phyloP scores from a whole-genome alignment of 2,329 filamentous ascomycete genomes.

The Stemphylium beticola region DNA sequence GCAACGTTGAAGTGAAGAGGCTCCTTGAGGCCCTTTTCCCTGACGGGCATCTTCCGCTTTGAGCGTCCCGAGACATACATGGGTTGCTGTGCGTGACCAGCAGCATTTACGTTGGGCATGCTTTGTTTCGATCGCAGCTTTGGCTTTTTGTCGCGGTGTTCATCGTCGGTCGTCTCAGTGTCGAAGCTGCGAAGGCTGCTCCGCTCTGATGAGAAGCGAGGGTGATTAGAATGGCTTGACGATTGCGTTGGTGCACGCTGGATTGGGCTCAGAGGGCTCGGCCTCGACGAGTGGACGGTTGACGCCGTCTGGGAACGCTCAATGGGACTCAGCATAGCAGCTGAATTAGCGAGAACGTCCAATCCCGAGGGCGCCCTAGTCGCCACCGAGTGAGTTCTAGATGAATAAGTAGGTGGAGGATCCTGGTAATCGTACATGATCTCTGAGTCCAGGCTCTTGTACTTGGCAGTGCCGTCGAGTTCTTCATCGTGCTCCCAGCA shows the following conservation, averaged over 20 bases:
- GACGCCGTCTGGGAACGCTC: conserved; percentile 37
- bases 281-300: conserved; percentile 17
- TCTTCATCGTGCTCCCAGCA: conserved; percentile 50
- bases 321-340: conserved; percentile 44
- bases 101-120: conserved; percentile 38
- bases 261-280: conserved; percentile 18
- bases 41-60: conserved; percentile 51
- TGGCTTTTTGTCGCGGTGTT: conserved; percentile 51
- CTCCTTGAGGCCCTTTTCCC: conserved; percentile 48
- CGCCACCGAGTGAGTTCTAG: conserved; percentile 48
- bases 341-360: conserved; percentile 48
- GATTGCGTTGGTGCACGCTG: conserved; percentile 21
- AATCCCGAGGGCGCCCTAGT: conserved; percentile 47
- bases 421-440: conserved; percentile 53
- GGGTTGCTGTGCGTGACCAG: conserved; percentile 32
- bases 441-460: conserved; percentile 48
- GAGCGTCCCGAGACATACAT: conserved; percentile 51
- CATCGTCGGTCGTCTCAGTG: conserved; percentile 46
- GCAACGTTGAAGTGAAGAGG: conserved; percentile 49
- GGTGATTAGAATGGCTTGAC: conserved; percentile 25
- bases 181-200: conserved; percentile 48
- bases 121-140: conserved; percentile 48
- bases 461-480: conserved; percentile 46
- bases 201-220: conserved; percentile 42
- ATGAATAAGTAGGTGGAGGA: conserved; percentile 52